These are phyloP conservation scores for Sugiyamaella neomexicana DNA, from an alignment of 1,139 yeast genomes.

Conservation along the genomic window DNA sequence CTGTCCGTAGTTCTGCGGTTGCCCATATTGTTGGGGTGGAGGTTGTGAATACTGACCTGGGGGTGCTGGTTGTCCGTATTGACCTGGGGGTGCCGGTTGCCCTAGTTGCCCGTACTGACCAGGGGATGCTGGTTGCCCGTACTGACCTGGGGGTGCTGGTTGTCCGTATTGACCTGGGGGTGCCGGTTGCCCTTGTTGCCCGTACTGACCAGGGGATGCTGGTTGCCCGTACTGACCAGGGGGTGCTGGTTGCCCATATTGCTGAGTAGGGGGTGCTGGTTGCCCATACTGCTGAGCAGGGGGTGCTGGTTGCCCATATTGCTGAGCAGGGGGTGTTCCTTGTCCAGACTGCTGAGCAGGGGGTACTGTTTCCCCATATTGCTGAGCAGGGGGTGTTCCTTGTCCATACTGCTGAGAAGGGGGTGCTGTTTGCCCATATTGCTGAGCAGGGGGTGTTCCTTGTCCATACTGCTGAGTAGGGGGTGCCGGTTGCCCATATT, in stretches of 20 bases:
- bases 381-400: too few relatives aligned
- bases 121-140: conserved; percentile 7
- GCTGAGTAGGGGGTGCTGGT: too few relatives aligned
- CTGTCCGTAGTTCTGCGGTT: too few relatives aligned
- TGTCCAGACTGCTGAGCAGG: not conserved
- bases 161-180: not conserved
- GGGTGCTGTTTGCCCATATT: too few relatives aligned
- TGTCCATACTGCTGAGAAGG: too few relatives aligned
- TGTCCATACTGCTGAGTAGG: conserved; percentile 1
- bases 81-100: conserved; percentile 18
- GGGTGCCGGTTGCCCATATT: too few relatives aligned
- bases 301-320: too few relatives aligned
- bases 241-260: conserved; percentile 11
- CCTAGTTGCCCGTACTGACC: conserved; percentile 13
- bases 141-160: not conserved
- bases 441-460: not conserved
- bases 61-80: conserved; percentile 11
- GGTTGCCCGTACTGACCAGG: not conserved
- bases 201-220: too few relatives aligned
- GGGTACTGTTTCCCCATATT: too few relatives aligned
- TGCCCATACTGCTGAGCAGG: too few relatives aligned
- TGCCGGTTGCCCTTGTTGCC: not conserved
- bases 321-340: not conserved
- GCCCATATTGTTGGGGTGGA: conserved; percentile 1
- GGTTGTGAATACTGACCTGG: conserved; percentile 1